phyloP scores from a whole-genome alignment of 768 basidiomycete genomes.

The Suillus alpinus region DNA sequence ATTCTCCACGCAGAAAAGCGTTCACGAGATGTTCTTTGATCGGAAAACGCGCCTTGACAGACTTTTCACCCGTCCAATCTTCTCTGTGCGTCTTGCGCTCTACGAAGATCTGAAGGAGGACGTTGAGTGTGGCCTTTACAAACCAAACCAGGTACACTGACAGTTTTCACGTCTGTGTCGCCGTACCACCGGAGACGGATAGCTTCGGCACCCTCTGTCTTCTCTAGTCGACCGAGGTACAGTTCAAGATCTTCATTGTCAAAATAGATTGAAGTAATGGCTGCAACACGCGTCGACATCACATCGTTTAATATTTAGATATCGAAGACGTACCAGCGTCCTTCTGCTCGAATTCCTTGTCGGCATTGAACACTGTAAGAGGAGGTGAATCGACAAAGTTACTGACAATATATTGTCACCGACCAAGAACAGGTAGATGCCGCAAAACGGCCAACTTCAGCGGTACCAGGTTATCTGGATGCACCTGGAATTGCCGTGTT shows the following conservation, averaged over 20 bases:
- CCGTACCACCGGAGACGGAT: slow-evolving; percentile 98
- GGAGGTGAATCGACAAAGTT: slow-evolving; percentile 5
- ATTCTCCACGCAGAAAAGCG: slow-evolving; percentile 83
- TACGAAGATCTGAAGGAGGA: slow-evolving; percentile 63
- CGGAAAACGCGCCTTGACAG: slow-evolving; percentile 94
- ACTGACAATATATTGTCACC: slow-evolving; percentile 15
- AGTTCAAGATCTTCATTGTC: slow-evolving; percentile 95
- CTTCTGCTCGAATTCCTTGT: slow-evolving; percentile 86
- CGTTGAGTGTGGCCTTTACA: neutral
- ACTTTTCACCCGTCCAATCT: slow-evolving; percentile 99
- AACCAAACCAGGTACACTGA: slow-evolving; percentile 32
- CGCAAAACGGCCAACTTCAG: slow-evolving; percentile 91
- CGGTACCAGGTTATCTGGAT: slow-evolving; percentile 91
- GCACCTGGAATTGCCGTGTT: slow-evolving; percentile 45
- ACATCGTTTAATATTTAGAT: neutral
- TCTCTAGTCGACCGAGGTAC: slow-evolving; percentile 94
- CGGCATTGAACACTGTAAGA: slow-evolving; percentile 81
- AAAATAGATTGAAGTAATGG: slow-evolving; percentile 96
- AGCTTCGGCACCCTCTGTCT: slow-evolving; percentile 98
- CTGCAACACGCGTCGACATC: slow-evolving; percentile 33
- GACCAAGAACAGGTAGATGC: slow-evolving; percentile 92
- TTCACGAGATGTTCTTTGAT: slow-evolving; percentile 94
- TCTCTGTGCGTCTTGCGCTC: slow-evolving; percentile 93
- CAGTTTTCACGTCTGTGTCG: slow-evolving; percentile 76
- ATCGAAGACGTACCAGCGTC: slow-evolving; percentile 58